Evolutionary conservation across 2,329 filamentous ascomycete genomes (phyloP), one percentile per base, ranked within the genome.

Genomic region (Orbilia blumenaviensis): DNA sequence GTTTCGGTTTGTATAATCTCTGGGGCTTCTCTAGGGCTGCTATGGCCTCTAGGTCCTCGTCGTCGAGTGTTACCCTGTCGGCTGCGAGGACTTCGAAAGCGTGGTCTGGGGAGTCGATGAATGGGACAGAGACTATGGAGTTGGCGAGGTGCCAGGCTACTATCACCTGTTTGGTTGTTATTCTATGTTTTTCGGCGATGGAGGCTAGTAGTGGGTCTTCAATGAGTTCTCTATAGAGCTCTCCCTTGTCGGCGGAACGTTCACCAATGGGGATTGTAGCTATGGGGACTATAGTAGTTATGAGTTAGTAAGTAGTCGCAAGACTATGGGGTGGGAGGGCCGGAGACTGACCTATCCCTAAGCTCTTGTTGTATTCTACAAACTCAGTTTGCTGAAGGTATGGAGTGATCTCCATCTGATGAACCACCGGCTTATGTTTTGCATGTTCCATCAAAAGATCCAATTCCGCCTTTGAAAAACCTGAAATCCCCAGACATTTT

Each of bases 381-480:
- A 64, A 76, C 29, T 68, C 64, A 0, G 58, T 54, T 29, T 76
- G 72, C 27, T 76, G 72, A 10, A 76, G 32, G 21, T 76, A 76
- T 4, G 72, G 72, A 1, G 56, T 64, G 10, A 76, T 36, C 54
- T 76, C 72, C 72, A 76, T 76, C 23, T 76, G 72, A n/a, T 76
- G 72, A 1, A 76, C 48, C 0, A 56, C 44, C 0, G 72, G 72
- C n/a, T 44, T 41, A 41, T 64, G 48, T 25, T 76, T 60, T 3
- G 64, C 50, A 18, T 69, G 32, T 36, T 61, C 12, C 4, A 76
- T 34, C 8, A 76, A 18, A 2, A 34, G 52, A 12, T 76, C 72
- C 10, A 76, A 9, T 23, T 76, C 58, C 14, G 34, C 50, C 16
- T 76, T 76, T 6, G 72, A 76, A 25, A 76, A 76, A 29, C 66